Evolutionary conservation across 495 filamentous ascomycete species (phyloP).

Genomic region (Pyrenula aspistea): DNA sequence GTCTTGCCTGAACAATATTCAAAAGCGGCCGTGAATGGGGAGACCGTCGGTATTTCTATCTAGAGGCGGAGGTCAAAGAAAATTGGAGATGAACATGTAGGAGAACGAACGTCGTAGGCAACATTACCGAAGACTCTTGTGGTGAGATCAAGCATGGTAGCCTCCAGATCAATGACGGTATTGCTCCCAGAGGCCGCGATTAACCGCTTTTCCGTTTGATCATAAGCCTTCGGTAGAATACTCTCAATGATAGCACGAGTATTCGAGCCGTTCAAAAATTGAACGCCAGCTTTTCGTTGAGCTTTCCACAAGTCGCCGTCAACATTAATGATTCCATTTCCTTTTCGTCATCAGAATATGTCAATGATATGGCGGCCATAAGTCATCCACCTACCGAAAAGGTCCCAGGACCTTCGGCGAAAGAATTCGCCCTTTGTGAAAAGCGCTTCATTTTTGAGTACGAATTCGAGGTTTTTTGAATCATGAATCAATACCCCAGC

Average conservation of each 20-base stretch:
- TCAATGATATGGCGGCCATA: neutral
- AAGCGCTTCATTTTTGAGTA: constrained; percentile 44
- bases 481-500: constrained; percentile 48
- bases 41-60: constrained; percentile 47
- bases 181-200: constrained; percentile 7
- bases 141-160: constrained; percentile 45
- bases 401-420: constrained; percentile 41
- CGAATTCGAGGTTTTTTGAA: constrained; percentile 43
- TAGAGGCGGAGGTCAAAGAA: constrained; percentile 10
- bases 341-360: constrained; percentile 9
- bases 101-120: constrained; percentile 40
- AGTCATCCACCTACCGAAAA: constrained; percentile 31
- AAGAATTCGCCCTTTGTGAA: constrained; percentile 48
- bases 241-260: constrained; percentile 42
- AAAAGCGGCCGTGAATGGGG: constrained; percentile 43
- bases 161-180: constrained; percentile 34
- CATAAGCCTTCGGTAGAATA: constrained; percentile 37
- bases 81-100: neutral
- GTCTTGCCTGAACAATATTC: constrained; percentile 46
- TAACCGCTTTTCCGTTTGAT: constrained; percentile 24
- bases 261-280: constrained; percentile 44
- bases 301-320: constrained; percentile 49
- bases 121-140: constrained; percentile 48
- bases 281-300: constrained; percentile 45
- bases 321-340: constrained; percentile 50